Conservation (phyloP, 768 basidiomycete genomes). For the Tylopilus plumbeoviolaceoides region DNA sequence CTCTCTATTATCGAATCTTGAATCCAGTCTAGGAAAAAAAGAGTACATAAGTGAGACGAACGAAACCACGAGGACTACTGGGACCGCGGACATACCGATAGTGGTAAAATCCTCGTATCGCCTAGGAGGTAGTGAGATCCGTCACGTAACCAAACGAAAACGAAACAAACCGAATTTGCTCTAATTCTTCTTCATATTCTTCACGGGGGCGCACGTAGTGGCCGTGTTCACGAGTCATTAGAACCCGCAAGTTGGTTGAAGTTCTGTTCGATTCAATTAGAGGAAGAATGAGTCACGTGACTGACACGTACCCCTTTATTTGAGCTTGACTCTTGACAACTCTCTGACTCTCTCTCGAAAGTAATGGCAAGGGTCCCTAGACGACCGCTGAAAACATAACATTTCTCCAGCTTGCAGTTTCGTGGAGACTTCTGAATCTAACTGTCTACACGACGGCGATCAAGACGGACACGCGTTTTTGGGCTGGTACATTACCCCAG, state of each 20-base stretch:
- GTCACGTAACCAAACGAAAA: neutral
- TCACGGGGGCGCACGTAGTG: conserved; percentile 30
- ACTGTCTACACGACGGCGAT: conserved; percentile 19
- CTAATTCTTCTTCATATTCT: conserved; percentile 62
- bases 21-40: conserved; percentile 75
- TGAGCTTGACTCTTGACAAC: no score
- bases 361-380: no score
- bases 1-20: conserved; percentile 91
- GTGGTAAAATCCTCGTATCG: conserved; percentile 95
- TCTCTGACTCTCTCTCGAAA: no score
- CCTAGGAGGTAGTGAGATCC: conserved; percentile 38
- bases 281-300: no score
- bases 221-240: conserved; percentile 22
- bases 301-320: no score
- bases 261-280: neutral
- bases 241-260: conserved; percentile 1
- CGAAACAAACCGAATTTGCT: conserved; percentile 53
- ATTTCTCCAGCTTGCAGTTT: conserved; percentile 1
- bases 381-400: no score
- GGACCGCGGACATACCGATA: conserved; percentile 57
- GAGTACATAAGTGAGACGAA: conserved; percentile 12
- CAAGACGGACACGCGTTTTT: conserved; percentile 22
- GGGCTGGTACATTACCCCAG: conserved; percentile 10
- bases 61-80: conserved; percentile 5
- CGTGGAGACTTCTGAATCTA: conserved; percentile 8